Percentiles rank a stretch among this genome's conserved stretches.
These are phyloP conservation scores for Termitomyces sp. DNA, from an alignment of 768 basidiomycete genomes.

Conservation along the genomic window DNA sequence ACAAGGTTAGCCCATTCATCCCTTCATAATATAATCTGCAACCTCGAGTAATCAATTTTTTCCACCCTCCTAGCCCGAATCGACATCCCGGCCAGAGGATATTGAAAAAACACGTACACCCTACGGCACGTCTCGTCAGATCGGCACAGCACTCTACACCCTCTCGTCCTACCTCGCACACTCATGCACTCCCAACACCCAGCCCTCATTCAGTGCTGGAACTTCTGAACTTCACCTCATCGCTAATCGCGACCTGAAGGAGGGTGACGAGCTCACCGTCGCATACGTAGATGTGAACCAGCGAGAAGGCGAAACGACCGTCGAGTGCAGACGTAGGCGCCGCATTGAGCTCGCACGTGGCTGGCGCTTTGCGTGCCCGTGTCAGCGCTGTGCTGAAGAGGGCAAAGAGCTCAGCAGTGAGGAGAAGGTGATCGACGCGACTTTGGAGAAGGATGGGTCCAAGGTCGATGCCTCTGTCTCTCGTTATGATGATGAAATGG, in stretches of 20 bases:
- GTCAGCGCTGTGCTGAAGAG: slow-evolving; percentile 62
- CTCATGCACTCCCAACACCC: slow-evolving; percentile 68
- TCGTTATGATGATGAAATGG: slow-evolving; percentile 20
- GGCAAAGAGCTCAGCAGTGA: slow-evolving; percentile 31
- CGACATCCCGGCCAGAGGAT: slow-evolving; percentile 60
- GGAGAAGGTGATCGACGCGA: slow-evolving; percentile 27
- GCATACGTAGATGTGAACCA: slow-evolving; percentile 71
- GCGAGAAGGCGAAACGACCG: slow-evolving; percentile 46
- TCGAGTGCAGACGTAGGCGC: slow-evolving; percentile 59
- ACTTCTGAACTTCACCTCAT: slow-evolving; percentile 70
- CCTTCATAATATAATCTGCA: neutral
- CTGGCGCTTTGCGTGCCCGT: slow-evolving; percentile 79
- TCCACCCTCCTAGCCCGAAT: slow-evolving; percentile 39
- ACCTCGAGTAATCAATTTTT: neutral
- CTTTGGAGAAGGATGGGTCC: slow-evolving; percentile 47
- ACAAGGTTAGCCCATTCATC: slow-evolving; percentile 48
- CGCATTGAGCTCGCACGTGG: slow-evolving; percentile 75
- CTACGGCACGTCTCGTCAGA: slow-evolving; percentile 68
- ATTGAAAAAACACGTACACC: slow-evolving; percentile 75
- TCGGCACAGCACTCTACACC: slow-evolving; percentile 73
- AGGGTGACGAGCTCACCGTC: slow-evolving; percentile 73
- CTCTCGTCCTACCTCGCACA: slow-evolving; percentile 77
- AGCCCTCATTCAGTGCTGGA: slow-evolving; percentile 61
- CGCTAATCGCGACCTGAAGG: slow-evolving; percentile 62
- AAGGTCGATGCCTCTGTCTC: slow-evolving; percentile 34